Percentiles rank a stretch among this genome's conserved stretches.
phyloP scores from a whole-genome alignment of 2,329 filamentous ascomycete genomes.

The Mycogone perniciosa region DNA sequence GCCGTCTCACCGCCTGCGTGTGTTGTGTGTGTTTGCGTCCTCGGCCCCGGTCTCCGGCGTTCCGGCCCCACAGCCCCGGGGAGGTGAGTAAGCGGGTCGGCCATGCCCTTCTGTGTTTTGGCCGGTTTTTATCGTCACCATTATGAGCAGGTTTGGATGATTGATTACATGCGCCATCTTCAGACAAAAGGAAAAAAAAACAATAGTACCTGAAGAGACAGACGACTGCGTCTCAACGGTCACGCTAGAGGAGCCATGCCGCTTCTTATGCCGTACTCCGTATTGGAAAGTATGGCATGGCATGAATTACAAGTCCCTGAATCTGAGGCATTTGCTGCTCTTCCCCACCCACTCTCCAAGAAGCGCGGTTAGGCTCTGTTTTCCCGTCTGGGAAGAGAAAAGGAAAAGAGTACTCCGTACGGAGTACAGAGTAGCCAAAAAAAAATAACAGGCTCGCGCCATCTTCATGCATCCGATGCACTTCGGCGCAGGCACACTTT shows the following conservation, averaged over 20 bases:
- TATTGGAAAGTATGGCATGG: too few species aligned
- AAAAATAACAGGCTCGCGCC: constrained; percentile 6
- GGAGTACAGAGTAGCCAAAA: background rate
- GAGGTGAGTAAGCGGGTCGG: constrained; percentile 5
- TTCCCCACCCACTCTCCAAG: too few species aligned
- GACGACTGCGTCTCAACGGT: too few species aligned
- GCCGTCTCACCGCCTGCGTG: constrained; percentile 10
- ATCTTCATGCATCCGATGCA: constrained; percentile 2
- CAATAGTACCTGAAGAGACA: too few species aligned
- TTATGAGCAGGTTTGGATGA: background rate
- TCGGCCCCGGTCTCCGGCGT: constrained; percentile 14
- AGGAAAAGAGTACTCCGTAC: too few species aligned
- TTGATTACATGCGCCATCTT: background rate
- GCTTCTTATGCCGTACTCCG: too few species aligned
- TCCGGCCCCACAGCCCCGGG: constrained; percentile 12
- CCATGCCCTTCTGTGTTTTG: background rate
- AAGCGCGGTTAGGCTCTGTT: too few species aligned
- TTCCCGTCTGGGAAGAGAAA: background rate
- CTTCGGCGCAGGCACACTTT: too few species aligned
- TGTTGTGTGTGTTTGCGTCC: constrained; percentile 1
- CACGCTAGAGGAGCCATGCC: too few species aligned
- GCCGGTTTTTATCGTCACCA: background rate
- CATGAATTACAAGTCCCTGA: too few species aligned
- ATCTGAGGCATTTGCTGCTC: too few species aligned
- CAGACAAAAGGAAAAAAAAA: too few species aligned